phyloP scores from a whole-genome alignment of 169 alveolate genomes.

The Plasmodium ovale region DNA sequence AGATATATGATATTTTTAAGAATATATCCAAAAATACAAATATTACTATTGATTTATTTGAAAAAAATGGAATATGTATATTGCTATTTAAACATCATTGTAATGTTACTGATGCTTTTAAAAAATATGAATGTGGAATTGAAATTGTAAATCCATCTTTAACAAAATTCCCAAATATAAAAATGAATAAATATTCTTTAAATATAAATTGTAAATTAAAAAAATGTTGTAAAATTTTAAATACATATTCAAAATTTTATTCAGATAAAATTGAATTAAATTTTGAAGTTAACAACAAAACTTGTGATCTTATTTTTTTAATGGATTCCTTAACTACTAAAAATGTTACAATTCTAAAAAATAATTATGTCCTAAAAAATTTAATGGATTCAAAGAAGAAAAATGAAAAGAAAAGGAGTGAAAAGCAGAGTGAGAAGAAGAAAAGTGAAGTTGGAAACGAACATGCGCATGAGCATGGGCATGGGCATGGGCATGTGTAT shows the following conservation, averaged over 20 bases:
- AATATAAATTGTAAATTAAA: conserved; percentile 57
- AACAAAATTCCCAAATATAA: conserved; percentile 51
- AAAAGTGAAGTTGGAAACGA: too few species aligned
- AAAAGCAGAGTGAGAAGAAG: background rate
- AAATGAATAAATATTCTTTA: conserved; percentile 60
- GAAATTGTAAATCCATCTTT: conserved; percentile 61
- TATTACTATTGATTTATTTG: conserved; percentile 74
- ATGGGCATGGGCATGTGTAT: too few species aligned
- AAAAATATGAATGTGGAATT: conserved; percentile 69
- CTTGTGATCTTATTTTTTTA: conserved; percentile 53
- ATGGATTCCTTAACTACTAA: conserved; percentile 57
- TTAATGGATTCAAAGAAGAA: conserved; percentile 26
- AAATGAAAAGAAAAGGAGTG: background rate
- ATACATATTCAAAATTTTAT: conserved; percentile 60
- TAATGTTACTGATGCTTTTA: conserved; percentile 69
- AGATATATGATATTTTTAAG: conserved; percentile 72
- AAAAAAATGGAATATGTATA: conserved; percentile 69
- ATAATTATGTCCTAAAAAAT: conserved; percentile 63
- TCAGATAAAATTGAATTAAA: conserved; percentile 50
- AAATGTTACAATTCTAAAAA: conserved; percentile 57
- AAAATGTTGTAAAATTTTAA: conserved; percentile 72
- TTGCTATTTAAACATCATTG: conserved; percentile 65
- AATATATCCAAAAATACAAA: conserved; percentile 66
- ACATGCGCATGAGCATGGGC: too few species aligned
- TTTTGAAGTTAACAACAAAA: conserved; percentile 30